A percentile compares a stretch with the other conserved stretches of the same genome.
Conservation (phyloP, 2,329 filamentous ascomycete species). For the Phaeosphaeria sp. region DNA sequence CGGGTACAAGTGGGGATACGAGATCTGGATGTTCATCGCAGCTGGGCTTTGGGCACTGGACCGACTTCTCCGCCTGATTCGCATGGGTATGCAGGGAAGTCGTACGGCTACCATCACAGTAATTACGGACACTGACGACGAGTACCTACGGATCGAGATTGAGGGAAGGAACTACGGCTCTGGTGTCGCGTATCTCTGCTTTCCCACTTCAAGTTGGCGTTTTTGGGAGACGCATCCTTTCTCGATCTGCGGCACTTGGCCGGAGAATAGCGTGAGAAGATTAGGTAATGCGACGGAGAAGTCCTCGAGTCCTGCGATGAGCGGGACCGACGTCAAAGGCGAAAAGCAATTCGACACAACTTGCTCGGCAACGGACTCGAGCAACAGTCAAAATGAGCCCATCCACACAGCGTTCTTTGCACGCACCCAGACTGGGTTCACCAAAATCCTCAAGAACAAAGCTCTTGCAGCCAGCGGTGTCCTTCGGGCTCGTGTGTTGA, state of each 20-base stretch:
- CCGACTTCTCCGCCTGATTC: slow-evolving; percentile 49
- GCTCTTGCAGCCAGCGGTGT: slow-evolving; percentile 28
- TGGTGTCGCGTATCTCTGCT: slow-evolving; percentile 56
- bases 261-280: not conserved
- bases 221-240: slow-evolving; percentile 65
- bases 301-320: not conserved
- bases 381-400: not conserved
- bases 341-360: not conserved
- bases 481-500: slow-evolving; percentile 41
- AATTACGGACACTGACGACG: slow-evolving; percentile 6
- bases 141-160: slow-evolving; percentile 53
- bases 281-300: not conserved
- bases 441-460: slow-evolving; percentile 1
- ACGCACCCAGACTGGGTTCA: slow-evolving; percentile 4
- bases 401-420: slow-evolving; percentile 8
- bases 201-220: slow-evolving; percentile 52
- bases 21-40: slow-evolving; percentile 54
- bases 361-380: not conserved
- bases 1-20: slow-evolving; percentile 52
- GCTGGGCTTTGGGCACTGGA: slow-evolving; percentile 57
- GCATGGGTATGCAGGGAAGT: slow-evolving; percentile 48
- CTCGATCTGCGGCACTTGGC: slow-evolving; percentile 1
- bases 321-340: not conserved
- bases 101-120: slow-evolving; percentile 45
- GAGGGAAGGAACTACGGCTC: slow-evolving; percentile 33